Base-by-base conservation (phyloP, 2,329 filamentous ascomycete genomes). In the Simplicillium aogashimaense region DNA sequence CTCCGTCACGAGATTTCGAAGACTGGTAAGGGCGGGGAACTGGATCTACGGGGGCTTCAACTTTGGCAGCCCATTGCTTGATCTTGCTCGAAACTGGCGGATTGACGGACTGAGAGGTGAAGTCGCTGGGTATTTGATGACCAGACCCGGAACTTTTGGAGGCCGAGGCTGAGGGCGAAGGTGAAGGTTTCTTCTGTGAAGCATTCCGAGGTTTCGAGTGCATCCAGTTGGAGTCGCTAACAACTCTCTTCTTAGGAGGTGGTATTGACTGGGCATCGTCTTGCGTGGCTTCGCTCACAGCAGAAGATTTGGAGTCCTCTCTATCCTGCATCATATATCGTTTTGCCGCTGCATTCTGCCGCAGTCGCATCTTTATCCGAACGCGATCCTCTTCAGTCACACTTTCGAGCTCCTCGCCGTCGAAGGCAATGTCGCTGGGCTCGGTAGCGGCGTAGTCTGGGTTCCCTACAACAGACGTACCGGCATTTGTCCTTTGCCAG, bases 151-250 rank as follows among this genome's bases (percentile, higher is more conserved):
- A 33, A 3, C 29, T 36, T 10, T 41, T 43, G 25, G 36, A 30
- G 18, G 20, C 17, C 29, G 43, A 59, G 2, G 64, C 62, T 28
- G 36, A 35, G 18, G 20, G 18, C 29, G 43, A 59, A 2, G 64
- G 63, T 2, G 65, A 59, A 11, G 57, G 55, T 44, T 59, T 65
- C 43, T 61, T 66, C 1, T 67, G 58, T 8, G 70, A 61, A 42
- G 59, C 70, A 43, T 67, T 70, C 44, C 69, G 72, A 43, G 69
- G 71, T 45, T 72, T 74, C 58, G 63, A 59, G 44, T 78, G 81
- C 62, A 78, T 78, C 85, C 90, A 97, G 63, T 95, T 86, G 40
- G 85, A 83, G 63, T 97, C 90, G 57, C 89, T 95, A 45, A 95
- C 78, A 40, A 97, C 86, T 47, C 89, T 78, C 70, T 94, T 95